These are phyloP conservation scores for Rhododendron ferrugineum DNA, from an alignment of 148 eudicot species.

Conservation along the genomic window DNA sequence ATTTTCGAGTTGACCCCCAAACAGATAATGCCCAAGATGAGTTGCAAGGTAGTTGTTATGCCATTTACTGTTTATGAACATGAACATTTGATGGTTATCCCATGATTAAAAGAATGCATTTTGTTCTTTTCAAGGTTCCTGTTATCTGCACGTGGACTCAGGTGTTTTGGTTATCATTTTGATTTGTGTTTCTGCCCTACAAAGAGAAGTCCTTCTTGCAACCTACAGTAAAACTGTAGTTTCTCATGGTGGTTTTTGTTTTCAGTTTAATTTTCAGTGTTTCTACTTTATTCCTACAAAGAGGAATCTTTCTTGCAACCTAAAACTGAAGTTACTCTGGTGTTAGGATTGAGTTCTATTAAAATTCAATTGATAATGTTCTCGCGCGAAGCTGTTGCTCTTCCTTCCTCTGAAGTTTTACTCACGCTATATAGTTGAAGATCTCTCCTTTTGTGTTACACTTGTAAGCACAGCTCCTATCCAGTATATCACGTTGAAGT, in stretches of 20 bases:
- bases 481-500: background rate
- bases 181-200: background rate
- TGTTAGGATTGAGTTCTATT: background rate
- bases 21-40: slow-evolving; percentile 34
- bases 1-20: slow-evolving; percentile 37
- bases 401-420: background rate
- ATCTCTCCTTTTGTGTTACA: background rate
- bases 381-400: background rate
- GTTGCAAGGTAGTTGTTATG: background rate
- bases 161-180: background rate
- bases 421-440: slow-evolving; percentile 3
- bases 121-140: background rate
- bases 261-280: too few species aligned
- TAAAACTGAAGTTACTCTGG: background rate
- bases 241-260: background rate
- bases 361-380: background rate
- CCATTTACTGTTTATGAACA: background rate
- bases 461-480: background rate
- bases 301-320: background rate
- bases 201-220: background rate
- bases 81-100: background rate
- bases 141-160: background rate
- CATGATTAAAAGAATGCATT: background rate
- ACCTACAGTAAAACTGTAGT: background rate
- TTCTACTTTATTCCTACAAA: too few species aligned